Conservation (phyloP, 2,329 filamentous ascomycete species). For the Lachnellula cervina region DNA sequence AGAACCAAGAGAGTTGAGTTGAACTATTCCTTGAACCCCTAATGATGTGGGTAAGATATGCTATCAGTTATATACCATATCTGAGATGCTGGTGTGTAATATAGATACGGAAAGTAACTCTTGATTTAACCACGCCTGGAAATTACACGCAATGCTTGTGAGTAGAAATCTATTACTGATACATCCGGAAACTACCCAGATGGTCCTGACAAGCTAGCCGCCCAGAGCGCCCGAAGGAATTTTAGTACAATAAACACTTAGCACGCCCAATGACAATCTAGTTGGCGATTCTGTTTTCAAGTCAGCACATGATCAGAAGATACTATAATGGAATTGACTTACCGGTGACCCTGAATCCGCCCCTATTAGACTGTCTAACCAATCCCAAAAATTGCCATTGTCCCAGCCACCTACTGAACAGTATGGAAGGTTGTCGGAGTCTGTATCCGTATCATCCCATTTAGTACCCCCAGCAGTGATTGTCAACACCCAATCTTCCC, state of each 20-base stretch:
- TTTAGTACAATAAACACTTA: not conserved
- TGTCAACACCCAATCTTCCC: not conserved
- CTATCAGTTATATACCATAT: too few species aligned
- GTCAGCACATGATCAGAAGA: not conserved
- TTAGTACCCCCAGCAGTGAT: not conserved
- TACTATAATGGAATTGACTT: not conserved
- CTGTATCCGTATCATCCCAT: not conserved
- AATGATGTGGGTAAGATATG: too few species aligned
- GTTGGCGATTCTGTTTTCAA: not conserved
- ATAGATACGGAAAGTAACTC: too few species aligned
- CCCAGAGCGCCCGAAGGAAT: too few species aligned
- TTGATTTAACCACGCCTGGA: too few species aligned
- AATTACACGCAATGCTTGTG: too few species aligned
- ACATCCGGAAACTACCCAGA: too few species aligned
- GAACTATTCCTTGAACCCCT: too few species aligned
- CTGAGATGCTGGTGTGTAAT: too few species aligned
- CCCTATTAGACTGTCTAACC: not conserved
- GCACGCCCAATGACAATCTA: not conserved
- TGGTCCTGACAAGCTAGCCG: too few species aligned
- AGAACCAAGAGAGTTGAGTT: too few species aligned
- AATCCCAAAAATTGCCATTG: not conserved
- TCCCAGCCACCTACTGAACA: not conserved
- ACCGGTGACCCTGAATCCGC: not conserved
- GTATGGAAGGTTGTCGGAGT: not conserved
- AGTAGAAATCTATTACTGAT: too few species aligned